Evolutionary conservation across 495 filamentous ascomycete species (phyloP).

Genomic region (Aspergillus biplanus): DNA sequence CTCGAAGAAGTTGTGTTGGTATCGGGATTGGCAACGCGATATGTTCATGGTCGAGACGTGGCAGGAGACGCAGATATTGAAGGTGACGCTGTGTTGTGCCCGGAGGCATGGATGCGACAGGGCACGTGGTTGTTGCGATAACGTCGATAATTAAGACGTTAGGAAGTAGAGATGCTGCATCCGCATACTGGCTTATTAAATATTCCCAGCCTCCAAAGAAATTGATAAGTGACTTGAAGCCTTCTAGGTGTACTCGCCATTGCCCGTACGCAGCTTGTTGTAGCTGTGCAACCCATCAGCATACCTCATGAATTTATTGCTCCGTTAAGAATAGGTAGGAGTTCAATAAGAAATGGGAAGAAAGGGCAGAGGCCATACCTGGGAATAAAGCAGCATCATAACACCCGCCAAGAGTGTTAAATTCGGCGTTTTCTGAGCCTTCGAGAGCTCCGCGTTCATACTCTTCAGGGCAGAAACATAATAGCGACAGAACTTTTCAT

Average conservation of each 20-base stretch:
- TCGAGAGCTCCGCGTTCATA: background rate
- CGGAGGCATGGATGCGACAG: background rate
- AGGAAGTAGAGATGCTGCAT: background rate
- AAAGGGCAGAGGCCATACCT: no score
- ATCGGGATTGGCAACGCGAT: background rate
- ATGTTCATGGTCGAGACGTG: background rate
- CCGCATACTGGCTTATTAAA: background rate
- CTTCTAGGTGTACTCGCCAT: slow-evolving; percentile 1
- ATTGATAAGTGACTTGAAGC: background rate
- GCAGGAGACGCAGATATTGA: background rate
- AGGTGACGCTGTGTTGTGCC: background rate
- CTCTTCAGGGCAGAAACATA: background rate
- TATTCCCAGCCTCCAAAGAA: background rate
- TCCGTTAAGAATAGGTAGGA: no score
- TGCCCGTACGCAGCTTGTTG: slow-evolving; percentile 5
- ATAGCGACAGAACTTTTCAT: background rate
- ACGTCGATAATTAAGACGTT: slow-evolving; percentile 5
- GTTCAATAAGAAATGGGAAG: no score
- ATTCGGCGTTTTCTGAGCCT: background rate
- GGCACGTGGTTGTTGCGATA: background rate
- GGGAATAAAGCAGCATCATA: slow-evolving; percentile 5
- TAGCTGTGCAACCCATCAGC: background rate
- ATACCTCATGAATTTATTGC: no score
- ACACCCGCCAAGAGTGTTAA: background rate
- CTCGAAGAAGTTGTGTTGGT: background rate